phyloP scores from a whole-genome alignment of 495 filamentous ascomycete genomes.

The Penicillium bialowiezense region DNA sequence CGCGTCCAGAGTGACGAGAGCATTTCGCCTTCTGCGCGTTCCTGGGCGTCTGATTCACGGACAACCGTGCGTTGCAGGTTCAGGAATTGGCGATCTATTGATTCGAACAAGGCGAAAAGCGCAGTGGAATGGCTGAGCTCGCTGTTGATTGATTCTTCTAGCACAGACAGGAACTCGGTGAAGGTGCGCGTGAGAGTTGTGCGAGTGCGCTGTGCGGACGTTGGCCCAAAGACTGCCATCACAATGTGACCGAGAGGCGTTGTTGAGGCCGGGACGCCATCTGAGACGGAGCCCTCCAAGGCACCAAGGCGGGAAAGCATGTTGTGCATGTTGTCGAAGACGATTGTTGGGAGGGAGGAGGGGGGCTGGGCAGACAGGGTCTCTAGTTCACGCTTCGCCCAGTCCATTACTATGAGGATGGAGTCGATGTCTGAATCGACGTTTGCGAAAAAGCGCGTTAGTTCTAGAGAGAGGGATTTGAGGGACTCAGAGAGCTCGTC shows the following conservation, averaged over 20 bases:
- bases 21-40: slow-evolving; percentile 73
- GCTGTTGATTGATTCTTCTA: slow-evolving; percentile 83
- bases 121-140: slow-evolving; percentile 73
- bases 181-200: slow-evolving; percentile 81
- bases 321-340: slow-evolving; percentile 77
- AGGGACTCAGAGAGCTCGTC: slow-evolving; percentile 80
- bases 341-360: slow-evolving; percentile 55
- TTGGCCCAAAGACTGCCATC: slow-evolving; percentile 72
- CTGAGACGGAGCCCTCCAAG: slow-evolving; percentile 51
- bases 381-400: slow-evolving; percentile 79
- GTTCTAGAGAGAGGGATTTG: slow-evolving; percentile 73
- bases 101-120: slow-evolving; percentile 80
- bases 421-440: slow-evolving; percentile 90
- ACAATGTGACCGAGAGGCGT: slow-evolving; percentile 65
- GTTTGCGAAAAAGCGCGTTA: slow-evolving; percentile 85
- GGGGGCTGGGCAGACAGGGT: slow-evolving; percentile 52
- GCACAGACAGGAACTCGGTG: slow-evolving; percentile 77
- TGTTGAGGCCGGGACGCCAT: slow-evolving; percentile 37
- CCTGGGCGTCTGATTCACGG: slow-evolving; percentile 75
- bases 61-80: slow-evolving; percentile 84
- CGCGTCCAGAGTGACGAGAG: slow-evolving; percentile 82
- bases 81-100: slow-evolving; percentile 82
- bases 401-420: slow-evolving; percentile 91
- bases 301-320: slow-evolving; percentile 65
- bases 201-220: slow-evolving; percentile 72